phyloP scores from a whole-genome alignment of 805 yeast genomes.

The Jamesozyma jinghongensis region DNA sequence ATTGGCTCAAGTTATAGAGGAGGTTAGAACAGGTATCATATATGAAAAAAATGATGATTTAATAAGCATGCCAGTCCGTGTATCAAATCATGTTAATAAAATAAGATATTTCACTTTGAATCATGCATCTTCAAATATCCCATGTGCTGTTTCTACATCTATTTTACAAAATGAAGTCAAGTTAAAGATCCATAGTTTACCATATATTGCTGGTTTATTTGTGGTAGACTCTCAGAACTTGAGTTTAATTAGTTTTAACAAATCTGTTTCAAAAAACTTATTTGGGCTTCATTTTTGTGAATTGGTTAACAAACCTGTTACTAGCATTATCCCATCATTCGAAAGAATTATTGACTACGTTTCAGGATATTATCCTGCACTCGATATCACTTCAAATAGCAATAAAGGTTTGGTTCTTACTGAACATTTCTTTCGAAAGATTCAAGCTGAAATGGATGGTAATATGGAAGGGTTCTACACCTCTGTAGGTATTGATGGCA shows the following conservation, averaged over 20 bases:
- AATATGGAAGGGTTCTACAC: conserved; percentile 45
- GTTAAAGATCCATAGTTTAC: conserved; percentile 64
- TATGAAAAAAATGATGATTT: conserved; percentile 22
- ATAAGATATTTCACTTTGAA: conserved; percentile 56
- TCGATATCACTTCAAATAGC: conserved; percentile 33
- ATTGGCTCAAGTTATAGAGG: conserved; percentile 20
- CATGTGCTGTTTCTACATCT: conserved; percentile 65
- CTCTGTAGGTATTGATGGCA: conserved; percentile 60
- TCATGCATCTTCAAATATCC: conserved; percentile 41
- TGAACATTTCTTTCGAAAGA: conserved; percentile 79
- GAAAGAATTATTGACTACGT: conserved; percentile 31
- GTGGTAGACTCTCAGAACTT: conserved; percentile 47
- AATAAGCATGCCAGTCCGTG: conserved; percentile 29
- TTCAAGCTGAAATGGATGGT: conserved; percentile 39
- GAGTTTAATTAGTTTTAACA: conserved; percentile 61
- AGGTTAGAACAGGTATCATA: conserved; percentile 21
- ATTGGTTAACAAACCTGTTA: conserved; percentile 41
- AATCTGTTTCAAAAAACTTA: conserved; percentile 66
- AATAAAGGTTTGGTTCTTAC: conserved; percentile 69
- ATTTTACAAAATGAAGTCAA: conserved; percentile 42
- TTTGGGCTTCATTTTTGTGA: conserved; percentile 54
- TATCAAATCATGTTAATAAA: conserved; percentile 41
- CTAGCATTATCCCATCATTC: conserved; percentile 56
- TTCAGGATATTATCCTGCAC: conserved; percentile 30
- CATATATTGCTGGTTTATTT: conserved; percentile 81